Conservation (phyloP, 2,329 filamentous ascomycete genomes). For the Fragosphaeria purpurea region DNA sequence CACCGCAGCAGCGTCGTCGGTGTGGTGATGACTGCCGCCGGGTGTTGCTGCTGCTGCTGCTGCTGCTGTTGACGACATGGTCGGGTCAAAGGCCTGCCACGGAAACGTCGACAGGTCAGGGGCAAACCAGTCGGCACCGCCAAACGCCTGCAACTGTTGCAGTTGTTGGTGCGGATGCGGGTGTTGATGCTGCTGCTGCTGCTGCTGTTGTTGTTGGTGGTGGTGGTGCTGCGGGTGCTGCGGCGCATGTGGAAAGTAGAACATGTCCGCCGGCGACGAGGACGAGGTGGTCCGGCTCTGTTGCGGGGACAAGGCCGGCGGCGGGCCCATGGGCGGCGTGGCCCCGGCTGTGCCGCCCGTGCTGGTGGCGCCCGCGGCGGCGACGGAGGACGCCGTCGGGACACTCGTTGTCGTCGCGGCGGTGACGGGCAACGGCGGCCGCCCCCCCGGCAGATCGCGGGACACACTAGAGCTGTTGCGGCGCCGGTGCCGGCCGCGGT, state of each 20-base stretch:
- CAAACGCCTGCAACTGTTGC: slow-evolving; percentile 4
- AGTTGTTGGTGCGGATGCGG: slow-evolving; percentile 1
- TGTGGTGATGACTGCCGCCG: neutral
- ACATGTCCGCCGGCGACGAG: neutral
- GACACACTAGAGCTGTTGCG: slow-evolving; percentile 4
- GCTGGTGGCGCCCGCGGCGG: neutral
- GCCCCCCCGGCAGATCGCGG: neutral
- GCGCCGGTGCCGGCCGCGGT: neutral
- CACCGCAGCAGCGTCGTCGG: neutral
- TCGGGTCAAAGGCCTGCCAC: slow-evolving; percentile 4
- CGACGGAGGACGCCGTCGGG: neutral
- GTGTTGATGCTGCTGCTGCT: slow-evolving; percentile 1
- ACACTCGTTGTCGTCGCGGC: neutral
- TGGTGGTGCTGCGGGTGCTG: neutral
- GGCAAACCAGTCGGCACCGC: slow-evolving; percentile 7
- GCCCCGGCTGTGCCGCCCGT: neutral
- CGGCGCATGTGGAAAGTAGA: neutral
- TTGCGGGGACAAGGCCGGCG: neutral
- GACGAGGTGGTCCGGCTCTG: neutral
- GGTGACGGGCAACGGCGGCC: neutral
- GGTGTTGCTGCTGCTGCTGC: neutral
- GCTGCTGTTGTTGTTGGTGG: neutral
- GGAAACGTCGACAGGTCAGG: slow-evolving; percentile 1
- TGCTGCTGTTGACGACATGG: neutral
- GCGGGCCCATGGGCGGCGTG: neutral